Base-by-base conservation (phyloP, 768 basidiomycete genomes). In the Collybiopsis confluens region DNA sequence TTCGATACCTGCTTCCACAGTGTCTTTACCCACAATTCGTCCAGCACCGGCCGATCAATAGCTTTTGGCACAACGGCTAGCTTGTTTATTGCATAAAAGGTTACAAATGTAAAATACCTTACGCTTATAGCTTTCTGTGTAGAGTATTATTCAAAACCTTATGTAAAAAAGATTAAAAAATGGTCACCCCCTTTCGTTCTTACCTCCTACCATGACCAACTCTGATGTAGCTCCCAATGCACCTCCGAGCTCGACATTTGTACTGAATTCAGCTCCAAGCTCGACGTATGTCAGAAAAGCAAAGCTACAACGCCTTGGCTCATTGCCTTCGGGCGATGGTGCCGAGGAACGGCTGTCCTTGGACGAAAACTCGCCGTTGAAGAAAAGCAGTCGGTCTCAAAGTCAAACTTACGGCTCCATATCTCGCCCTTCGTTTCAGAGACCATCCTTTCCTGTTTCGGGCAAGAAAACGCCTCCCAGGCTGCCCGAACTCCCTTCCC, bases 401-500 rank as follows among this genome's bases (percentile, higher is more conserved):
- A n/a, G n/a, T 33, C 15, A 30, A 7, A 36, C 18, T 15, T 90
- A 90, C 61, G 88, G 88, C 15, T 79, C 88, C 54, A 42, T 62
- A 13, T 60, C 46, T 57, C 65, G 64, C 44, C 65, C 63, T 46
- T 46, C 59, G 36, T 60, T 68, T 15, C 56, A 68, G 59, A 57
- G 55, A 55, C 50, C 62, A 75, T 41, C 61, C 63, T 47, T 56
- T 65, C 66, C 75, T 33, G 59, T 65, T 47, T 55, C 65, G 30
- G 68, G 70, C 48, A 75, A 72, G 40, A 64, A 64, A 2, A 59
- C 73, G 24, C 68, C 47, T 11, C 47, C 78, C 16, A 64, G 70
- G 9, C 59, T 77, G 20, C 69, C 77, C 4, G 55, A 54, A 33
- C 60, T 76, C 37, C 60, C 65, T 51, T 62, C 70, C 35, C 64